phyloP scores from a whole-genome alignment of 2,329 filamentous ascomycete genomes.

The Teratosphaeria gauchensis region DNA sequence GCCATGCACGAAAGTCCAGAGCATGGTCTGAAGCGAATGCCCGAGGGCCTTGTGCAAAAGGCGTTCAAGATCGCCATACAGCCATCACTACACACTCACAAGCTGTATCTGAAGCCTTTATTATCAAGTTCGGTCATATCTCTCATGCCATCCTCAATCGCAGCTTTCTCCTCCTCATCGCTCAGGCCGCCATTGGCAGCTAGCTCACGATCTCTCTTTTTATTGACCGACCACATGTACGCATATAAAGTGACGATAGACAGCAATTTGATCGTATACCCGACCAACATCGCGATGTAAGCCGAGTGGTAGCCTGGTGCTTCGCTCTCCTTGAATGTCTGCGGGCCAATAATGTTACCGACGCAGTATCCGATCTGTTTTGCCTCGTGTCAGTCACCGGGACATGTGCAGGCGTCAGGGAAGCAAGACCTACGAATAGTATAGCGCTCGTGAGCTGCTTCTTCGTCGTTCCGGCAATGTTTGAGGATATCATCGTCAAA shows the following conservation, averaged over 20 bases:
- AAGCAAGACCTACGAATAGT: constrained; percentile 28
- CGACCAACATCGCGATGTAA: constrained; percentile 47
- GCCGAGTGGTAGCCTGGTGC: constrained; percentile 41
- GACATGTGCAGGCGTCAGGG: too few species aligned
- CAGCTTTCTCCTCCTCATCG: constrained; percentile 39
- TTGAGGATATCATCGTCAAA: constrained; percentile 44
- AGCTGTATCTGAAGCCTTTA: constrained; percentile 43
- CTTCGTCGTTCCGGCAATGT: constrained; percentile 47
- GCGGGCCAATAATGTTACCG: constrained; percentile 41
- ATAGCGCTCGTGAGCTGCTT: constrained; percentile 44
- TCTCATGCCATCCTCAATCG: constrained; percentile 46
- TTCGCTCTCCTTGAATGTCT: constrained; percentile 43
- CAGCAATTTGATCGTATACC: constrained; percentile 44
- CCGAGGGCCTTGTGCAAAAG: neutral
- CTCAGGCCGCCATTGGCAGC: constrained; percentile 20
- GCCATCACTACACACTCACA: constrained; percentile 23
- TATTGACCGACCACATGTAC: constrained; percentile 48
- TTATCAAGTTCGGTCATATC: constrained; percentile 49
- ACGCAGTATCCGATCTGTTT: constrained; percentile 38
- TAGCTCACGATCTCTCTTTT: constrained; percentile 42
- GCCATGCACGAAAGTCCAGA: too few species aligned
- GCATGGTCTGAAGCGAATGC: neutral
- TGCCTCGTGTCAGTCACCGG: too few species aligned
- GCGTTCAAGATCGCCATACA: neutral
- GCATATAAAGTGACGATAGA: constrained; percentile 43